Percentiles rank a stretch among this genome's conserved stretches.
Evolutionary conservation across 495 filamentous ascomycete species (phyloP).

Genomic region (Daldinia bambusicola): DNA sequence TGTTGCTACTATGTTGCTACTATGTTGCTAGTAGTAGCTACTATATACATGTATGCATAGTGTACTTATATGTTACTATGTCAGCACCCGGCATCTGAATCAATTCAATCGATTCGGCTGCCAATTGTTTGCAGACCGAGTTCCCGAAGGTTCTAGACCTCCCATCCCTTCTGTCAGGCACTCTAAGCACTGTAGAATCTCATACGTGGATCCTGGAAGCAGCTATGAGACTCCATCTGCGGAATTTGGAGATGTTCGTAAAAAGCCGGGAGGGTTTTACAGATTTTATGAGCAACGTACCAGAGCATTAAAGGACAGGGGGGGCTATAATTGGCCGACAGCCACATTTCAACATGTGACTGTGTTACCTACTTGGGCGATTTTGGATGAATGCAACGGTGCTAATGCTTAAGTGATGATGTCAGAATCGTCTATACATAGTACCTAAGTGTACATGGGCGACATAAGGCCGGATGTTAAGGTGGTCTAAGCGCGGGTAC

Average conservation of each 20-base stretch:
- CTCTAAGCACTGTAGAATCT: constrained; percentile 16
- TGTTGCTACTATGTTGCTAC: constrained; percentile 24
- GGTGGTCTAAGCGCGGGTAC: not conserved
- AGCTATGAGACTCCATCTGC: constrained; percentile 34
- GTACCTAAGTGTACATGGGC: too few species aligned
- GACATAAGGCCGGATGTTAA: not conserved
- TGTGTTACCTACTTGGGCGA: constrained; percentile 9
- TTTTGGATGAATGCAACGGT: constrained; percentile 4
- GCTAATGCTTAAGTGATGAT: constrained; percentile 25
- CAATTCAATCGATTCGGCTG: constrained; percentile 22
- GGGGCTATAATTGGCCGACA: constrained; percentile 10
- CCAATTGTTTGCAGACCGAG: constrained; percentile 6
- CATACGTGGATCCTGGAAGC: constrained; percentile 5
- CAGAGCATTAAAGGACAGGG: not conserved
- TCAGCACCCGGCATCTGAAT: constrained; percentile 42
- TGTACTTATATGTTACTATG: constrained; percentile 15
- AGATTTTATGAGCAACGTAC: not conserved
- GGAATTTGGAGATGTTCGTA: constrained; percentile 41
- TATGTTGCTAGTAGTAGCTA: too few species aligned
- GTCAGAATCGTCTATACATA: constrained; percentile 23
- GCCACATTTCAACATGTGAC: constrained; percentile 32
- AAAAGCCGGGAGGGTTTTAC: constrained; percentile 28
- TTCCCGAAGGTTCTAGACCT: constrained; percentile 38
- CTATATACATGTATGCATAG: not conserved
- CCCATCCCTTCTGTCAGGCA: constrained; percentile 8